A percentile compares a stretch with the other conserved stretches of the same genome.
phyloP scores from a whole-genome alignment of 495 filamentous ascomycete species.

The Staphylotrichum tortipilum region DNA sequence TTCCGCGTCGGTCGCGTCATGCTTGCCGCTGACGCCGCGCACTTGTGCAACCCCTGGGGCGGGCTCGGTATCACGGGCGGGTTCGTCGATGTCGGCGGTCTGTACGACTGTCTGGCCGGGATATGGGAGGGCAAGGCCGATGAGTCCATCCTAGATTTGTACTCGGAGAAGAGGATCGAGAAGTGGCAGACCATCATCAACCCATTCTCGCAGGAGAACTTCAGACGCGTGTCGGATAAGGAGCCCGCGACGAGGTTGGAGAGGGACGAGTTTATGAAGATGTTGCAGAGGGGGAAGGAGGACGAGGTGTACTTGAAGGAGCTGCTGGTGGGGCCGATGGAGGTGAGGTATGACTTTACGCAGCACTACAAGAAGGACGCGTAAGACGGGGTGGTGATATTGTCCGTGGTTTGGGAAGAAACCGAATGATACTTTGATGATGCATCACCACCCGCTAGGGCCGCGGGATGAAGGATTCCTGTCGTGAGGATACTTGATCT shows the following conservation, averaged over 20 bases:
- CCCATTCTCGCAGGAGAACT: conserved; percentile 40
- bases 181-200: conserved; percentile 43
- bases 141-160: conserved; percentile 43
- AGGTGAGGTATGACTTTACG: conserved; percentile 31
- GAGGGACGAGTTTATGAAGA: conserved; percentile 35
- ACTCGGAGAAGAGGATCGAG: conserved; percentile 37
- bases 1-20: conserved; percentile 43
- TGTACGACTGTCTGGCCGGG: conserved; percentile 42
- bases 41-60: conserved; percentile 45
- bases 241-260: conserved; percentile 22
- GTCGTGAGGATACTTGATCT: too few species aligned
- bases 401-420: background rate
- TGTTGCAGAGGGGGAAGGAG: conserved; percentile 29
- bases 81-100: conserved; percentile 42
- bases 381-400: background rate
- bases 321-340: conserved; percentile 9
- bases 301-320: conserved; percentile 14
- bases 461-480: too few species aligned
- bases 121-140: conserved; percentile 38
- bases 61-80: conserved; percentile 47
- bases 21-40: conserved; percentile 52
- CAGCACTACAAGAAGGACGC: conserved; percentile 25
- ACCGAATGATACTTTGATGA: too few species aligned
- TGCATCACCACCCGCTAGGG: too few species aligned
- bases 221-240: conserved; percentile 26